These are phyloP conservation scores for Coemansia brasiliensis DNA, from an alignment of 192 early-diverging fungal species.

Conservation along the genomic window DNA sequence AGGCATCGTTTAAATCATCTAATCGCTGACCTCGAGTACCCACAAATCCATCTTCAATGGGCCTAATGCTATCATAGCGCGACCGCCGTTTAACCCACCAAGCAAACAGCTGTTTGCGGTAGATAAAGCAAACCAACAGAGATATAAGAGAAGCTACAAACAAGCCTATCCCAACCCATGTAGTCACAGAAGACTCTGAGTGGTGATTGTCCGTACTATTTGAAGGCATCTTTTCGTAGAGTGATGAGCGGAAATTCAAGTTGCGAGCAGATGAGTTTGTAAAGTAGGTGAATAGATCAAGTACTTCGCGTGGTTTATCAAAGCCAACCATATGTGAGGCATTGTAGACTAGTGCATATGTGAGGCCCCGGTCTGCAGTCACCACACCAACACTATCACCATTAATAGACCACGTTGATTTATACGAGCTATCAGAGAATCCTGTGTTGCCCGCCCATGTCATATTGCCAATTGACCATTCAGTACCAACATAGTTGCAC, in stretches of 20 bases:
- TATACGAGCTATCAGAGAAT: conserved; percentile 23
- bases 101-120: conserved; percentile 20
- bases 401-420: conserved; percentile 55
- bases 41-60: background rate
- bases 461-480: conserved; percentile 61
- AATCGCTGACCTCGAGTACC: background rate
- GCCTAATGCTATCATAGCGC: background rate
- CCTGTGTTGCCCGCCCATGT: conserved; percentile 63
- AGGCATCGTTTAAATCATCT: conserved; percentile 30
- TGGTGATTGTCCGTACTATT: background rate
- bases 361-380: conserved; percentile 60
- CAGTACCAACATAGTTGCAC: conserved; percentile 70
- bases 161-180: conserved; percentile 27
- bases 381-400: conserved; percentile 49
- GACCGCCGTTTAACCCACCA: conserved; percentile 24
- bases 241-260: conserved; percentile 42
- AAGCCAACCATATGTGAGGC: conserved; percentile 74
- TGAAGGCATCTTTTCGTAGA: conserved; percentile 7
- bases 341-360: conserved; percentile 60
- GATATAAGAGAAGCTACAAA: conserved; percentile 8
- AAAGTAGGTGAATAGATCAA: conserved; percentile 62
- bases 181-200: background rate
- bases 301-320: conserved; percentile 61
- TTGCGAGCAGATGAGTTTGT: conserved; percentile 39
- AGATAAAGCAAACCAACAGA: conserved; percentile 16